Conservation (phyloP, 2,329 filamentous ascomycete species). For the Ilyonectria robusta region DNA sequence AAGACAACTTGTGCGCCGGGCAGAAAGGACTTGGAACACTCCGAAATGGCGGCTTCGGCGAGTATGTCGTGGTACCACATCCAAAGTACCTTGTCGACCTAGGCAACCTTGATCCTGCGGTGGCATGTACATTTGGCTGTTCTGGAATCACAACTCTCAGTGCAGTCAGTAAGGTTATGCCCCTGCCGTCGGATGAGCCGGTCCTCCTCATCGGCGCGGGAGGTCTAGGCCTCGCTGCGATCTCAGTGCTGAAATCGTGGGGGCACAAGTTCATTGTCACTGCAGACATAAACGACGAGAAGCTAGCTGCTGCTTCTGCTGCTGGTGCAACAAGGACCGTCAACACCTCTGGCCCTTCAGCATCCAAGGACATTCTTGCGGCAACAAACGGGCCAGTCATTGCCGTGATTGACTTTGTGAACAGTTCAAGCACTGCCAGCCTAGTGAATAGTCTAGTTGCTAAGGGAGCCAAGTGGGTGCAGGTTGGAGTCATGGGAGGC, state of each 20-base stretch:
- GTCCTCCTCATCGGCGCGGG: slow-evolving; percentile 26
- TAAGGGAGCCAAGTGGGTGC: slow-evolving; percentile 32
- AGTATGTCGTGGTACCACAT: slow-evolving; percentile 26
- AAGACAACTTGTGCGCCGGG: slow-evolving; percentile 24
- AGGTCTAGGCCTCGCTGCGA: slow-evolving; percentile 25
- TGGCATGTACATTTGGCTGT: slow-evolving; percentile 27
- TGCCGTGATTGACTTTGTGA: slow-evolving; percentile 31
- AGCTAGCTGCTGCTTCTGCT: slow-evolving; percentile 8
- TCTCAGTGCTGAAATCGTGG: slow-evolving; percentile 18
- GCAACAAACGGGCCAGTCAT: slow-evolving; percentile 24
- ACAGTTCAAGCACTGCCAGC: slow-evolving; percentile 20
- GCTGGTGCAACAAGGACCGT: slow-evolving; percentile 29
- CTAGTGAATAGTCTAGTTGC: slow-evolving; percentile 19
- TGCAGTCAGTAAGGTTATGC: slow-evolving; percentile 28
- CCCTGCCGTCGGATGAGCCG: slow-evolving; percentile 18
- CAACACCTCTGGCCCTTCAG: slow-evolving; percentile 12
- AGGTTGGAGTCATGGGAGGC: slow-evolving; percentile 33
- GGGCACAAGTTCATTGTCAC: slow-evolving; percentile 26
- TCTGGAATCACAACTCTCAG: slow-evolving; percentile 30
- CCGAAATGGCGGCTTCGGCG: slow-evolving; percentile 25
- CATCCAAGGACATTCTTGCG: slow-evolving; percentile 17
- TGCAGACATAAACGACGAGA: slow-evolving; percentile 25
- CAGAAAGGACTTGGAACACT: slow-evolving; percentile 27
- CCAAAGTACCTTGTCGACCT: slow-evolving; percentile 26
- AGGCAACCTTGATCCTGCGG: slow-evolving; percentile 25